A percentile compares a stretch with the other conserved stretches of the same genome.
Evolutionary conservation across 768 basidiomycete species (phyloP).

Genomic region (Suillus tomentosus): DNA sequence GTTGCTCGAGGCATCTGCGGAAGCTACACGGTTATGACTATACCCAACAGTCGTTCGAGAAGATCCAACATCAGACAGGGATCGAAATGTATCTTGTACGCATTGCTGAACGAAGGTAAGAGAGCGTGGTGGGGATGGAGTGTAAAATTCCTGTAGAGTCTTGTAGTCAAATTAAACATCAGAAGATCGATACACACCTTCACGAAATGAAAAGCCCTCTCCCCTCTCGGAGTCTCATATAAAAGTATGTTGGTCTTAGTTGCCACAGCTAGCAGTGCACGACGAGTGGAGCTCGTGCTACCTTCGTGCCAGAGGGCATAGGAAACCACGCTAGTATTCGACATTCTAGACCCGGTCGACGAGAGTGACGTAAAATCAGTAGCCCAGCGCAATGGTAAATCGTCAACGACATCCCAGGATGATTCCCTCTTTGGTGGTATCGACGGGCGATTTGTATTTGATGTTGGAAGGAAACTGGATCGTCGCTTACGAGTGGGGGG

Average conservation of each 20-base stretch:
- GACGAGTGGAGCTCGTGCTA: constrained; percentile 43
- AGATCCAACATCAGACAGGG: constrained; percentile 42
- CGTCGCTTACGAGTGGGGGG: constrained; percentile 34
- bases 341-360: constrained; percentile 61
- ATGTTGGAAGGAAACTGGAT: constrained; percentile 32
- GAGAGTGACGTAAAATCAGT: constrained; percentile 85
- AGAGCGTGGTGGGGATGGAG: constrained; percentile 65
- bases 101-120: constrained; percentile 72
- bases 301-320: constrained; percentile 74
- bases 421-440: constrained; percentile 45
- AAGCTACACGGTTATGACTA: constrained; percentile 46
- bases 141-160: constrained; percentile 76
- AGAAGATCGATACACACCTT: constrained; percentile 50
- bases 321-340: constrained; percentile 55
- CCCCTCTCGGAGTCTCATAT: constrained; percentile 81
- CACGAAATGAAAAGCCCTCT: constrained; percentile 79
- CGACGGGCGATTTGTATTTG: constrained; percentile 26
- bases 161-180: not conserved
- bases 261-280: constrained; percentile 68
- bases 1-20: constrained; percentile 33
- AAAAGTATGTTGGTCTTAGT: constrained; percentile 73
- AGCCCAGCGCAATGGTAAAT: constrained; percentile 80
- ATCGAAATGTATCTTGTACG: constrained; percentile 53
- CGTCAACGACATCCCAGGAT: constrained; percentile 74
- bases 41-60: constrained; percentile 24